Evolutionary conservation across 176 grass and related monocot genomes (phyloP).

Genomic region (Eragrostis curvula): DNA sequence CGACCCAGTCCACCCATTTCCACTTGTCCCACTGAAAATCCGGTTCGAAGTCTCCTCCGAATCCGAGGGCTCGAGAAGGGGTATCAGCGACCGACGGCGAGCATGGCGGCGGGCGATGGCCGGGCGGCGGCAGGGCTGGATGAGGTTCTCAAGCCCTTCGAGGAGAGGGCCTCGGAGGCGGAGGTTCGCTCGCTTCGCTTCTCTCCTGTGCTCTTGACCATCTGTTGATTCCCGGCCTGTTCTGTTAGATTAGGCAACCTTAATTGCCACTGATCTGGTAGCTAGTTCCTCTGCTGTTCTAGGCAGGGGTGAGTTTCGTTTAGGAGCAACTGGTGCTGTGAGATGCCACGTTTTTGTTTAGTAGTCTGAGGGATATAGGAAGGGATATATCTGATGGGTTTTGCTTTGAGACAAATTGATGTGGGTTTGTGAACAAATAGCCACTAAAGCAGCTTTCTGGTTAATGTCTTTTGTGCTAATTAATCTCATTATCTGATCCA

Average conservation of each 20-base stretch:
- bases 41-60: not conserved
- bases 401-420: not conserved
- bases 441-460: not conserved
- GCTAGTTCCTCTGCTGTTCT: not conserved
- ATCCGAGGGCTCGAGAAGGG: not conserved
- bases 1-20: too few relatives aligned
- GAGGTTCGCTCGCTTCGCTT: conserved; percentile 48
- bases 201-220: not conserved
- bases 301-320: not conserved
- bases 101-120: conserved; percentile 58
- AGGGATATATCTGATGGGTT: not conserved
- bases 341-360: not conserved
- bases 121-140: conserved; percentile 31
- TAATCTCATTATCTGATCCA: not conserved
- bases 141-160: conserved; percentile 66
- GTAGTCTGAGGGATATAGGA: not conserved
- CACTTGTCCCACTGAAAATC: not conserved
- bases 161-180: conserved; percentile 69
- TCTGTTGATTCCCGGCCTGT: not conserved
- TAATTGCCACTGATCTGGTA: not conserved
- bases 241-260: not conserved
- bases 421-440: not conserved
- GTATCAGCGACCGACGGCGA: not conserved
- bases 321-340: not conserved
- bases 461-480: not conserved